Percentiles rank a stretch among this genome's conserved stretches.
Evolutionary conservation across 2,329 filamentous ascomycete genomes (phyloP).

Genomic region (Colletotrichum sp.): DNA sequence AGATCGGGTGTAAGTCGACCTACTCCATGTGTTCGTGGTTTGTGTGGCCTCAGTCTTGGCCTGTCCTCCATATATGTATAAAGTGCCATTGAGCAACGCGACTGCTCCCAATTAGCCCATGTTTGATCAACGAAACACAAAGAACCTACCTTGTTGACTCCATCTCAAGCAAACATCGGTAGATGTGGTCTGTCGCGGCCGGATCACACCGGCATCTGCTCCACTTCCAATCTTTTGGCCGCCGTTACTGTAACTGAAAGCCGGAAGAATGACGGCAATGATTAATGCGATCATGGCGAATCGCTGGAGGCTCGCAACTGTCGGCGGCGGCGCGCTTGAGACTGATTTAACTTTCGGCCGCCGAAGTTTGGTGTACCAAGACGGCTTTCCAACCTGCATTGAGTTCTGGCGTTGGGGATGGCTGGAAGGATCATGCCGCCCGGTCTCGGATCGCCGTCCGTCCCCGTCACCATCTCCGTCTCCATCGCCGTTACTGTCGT

Average conservation of each 20-base stretch:
- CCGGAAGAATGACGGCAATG: conserved; percentile 55
- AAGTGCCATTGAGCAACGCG: conserved; percentile 74
- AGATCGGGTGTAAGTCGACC: conserved; percentile 24
- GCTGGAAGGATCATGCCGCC: not conserved
- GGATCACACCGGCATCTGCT: conserved; percentile 53
- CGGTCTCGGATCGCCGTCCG: conserved; percentile 19
- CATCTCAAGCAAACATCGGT: conserved; percentile 66
- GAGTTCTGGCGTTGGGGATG: conserved; percentile 26
- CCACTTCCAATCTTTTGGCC: conserved; percentile 43
- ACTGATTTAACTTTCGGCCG: conserved; percentile 48
- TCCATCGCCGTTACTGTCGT: conserved; percentile 11
- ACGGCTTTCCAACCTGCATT: conserved; percentile 15
- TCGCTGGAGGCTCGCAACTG: conserved; percentile 46
- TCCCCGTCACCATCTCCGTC: conserved; percentile 26
- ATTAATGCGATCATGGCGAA: conserved; percentile 54
- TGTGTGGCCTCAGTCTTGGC: conserved; percentile 64
- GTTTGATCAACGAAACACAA: fast-evolving
- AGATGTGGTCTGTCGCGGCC: conserved; percentile 26
- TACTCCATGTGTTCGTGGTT: conserved; percentile 72
- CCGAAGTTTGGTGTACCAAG: conserved; percentile 50
- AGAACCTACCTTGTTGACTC: conserved; percentile 63
- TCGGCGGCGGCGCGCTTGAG: conserved; percentile 46
- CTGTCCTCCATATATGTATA: conserved; percentile 79
- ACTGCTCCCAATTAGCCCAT: conserved; percentile 38
- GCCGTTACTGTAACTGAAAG: conserved; percentile 48